Conservation (phyloP, 2,329 filamentous ascomycete genomes). For the Rasamsonia emersonii region DNA sequence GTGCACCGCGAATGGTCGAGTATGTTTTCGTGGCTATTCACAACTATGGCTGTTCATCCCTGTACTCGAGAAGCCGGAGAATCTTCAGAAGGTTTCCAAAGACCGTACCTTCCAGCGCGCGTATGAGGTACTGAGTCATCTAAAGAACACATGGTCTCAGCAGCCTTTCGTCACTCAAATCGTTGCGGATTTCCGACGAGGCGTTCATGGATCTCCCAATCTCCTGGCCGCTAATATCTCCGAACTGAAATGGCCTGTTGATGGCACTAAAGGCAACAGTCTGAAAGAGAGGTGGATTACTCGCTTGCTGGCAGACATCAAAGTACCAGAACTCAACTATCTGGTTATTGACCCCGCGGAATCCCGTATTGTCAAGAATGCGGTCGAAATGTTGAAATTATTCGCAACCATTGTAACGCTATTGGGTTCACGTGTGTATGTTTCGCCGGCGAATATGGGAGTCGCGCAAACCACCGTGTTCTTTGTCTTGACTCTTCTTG, state of each 20-base stretch:
- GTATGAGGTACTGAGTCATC: conserved; percentile 1
- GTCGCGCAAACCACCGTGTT: conserved; percentile 9
- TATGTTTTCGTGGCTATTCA: conserved; percentile 16
- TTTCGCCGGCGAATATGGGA: conserved; percentile 5
- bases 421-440: conserved; percentile 8
- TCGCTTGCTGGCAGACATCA: conserved; percentile 6
- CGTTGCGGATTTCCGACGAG: conserved; percentile 11
- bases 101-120: conserved; percentile 7
- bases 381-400: conserved; percentile 10
- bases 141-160: conserved; percentile 5
- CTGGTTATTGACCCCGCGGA: conserved; percentile 1
- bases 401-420: conserved; percentile 12
- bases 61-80: not conserved
- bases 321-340: conserved; percentile 4
- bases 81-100: conserved; percentile 1
- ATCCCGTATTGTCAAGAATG: conserved; percentile 8
- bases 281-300: conserved; percentile 6
- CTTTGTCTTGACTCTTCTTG: conserved; percentile 12
- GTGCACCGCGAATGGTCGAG: conserved; percentile 10
- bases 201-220: conserved; percentile 1
- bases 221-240: conserved; percentile 9
- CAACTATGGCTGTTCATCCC: conserved; percentile 12
- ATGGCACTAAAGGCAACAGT: conserved; percentile 1
- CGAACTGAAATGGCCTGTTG: not conserved
- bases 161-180: conserved; percentile 3